Conservation (phyloP, 352 stramenopile genomes). For the Globisporangium nagaii region DNA sequence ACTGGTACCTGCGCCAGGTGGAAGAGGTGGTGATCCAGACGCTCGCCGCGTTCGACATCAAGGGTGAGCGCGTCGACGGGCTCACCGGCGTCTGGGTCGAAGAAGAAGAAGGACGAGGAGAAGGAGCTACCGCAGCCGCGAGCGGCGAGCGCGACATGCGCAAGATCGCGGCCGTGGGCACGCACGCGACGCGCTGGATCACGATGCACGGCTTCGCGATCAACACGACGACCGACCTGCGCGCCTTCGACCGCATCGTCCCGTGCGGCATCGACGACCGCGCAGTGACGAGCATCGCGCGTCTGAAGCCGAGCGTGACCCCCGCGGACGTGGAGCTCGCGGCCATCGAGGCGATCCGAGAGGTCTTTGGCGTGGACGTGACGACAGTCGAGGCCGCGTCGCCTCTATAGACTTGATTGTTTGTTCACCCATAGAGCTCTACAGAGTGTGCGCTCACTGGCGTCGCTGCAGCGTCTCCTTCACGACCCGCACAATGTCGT, state of each 20-base stretch:
- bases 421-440: conserved; percentile 5
- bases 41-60: conserved; percentile 82
- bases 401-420: conserved; percentile 24
- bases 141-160: conserved; percentile 48
- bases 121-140: conserved; percentile 19
- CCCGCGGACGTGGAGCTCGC: conserved; percentile 61
- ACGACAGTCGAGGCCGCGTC: conserved; percentile 30
- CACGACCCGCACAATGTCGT: conserved; percentile 41
- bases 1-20: conserved; percentile 96
- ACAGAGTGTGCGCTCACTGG: too few relatives aligned
- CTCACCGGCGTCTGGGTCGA: conserved; percentile 96
- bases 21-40: conserved; percentile 95
- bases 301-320: conserved; percentile 38
- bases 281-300: conserved; percentile 78
- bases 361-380: conserved; percentile 73
- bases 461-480: conserved; percentile 16
- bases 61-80: conserved; percentile 87
- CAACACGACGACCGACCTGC: conserved; percentile 93
- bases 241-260: conserved; percentile 93
- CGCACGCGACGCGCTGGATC: conserved; percentile 95
- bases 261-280: conserved; percentile 95
- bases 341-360: conserved; percentile 50
- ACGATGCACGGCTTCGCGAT: conserved; percentile 98
- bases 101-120: conserved; percentile 35
- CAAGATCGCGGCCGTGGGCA: conserved; percentile 97